Evolutionary conservation across 2,329 filamentous ascomycete species (phyloP), one percentile per base, ranked within the genome.

Genomic region (Coleophoma eucalyptorum): DNA sequence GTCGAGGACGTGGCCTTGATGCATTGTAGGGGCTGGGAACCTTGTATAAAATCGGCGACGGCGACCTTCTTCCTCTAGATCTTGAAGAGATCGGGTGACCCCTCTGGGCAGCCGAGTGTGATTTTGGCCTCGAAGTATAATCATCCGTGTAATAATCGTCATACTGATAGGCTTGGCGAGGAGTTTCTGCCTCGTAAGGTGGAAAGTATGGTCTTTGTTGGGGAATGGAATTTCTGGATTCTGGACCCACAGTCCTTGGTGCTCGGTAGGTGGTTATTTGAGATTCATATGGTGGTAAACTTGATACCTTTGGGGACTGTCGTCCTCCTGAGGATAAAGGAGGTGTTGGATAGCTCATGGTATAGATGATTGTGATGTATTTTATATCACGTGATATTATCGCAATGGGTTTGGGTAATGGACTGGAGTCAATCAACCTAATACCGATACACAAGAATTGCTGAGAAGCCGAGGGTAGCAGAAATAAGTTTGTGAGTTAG

Each of bases 1-100:
- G 57, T 6, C 62, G 53, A 1, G 61, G 60, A 13, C 51, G 44
- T 1, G 62, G 62, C 12, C 62, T 58, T 11, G 55, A 54, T 7
- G 51, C 50, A 43, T 50, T 59, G 50, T 61, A 63, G 5, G 62
- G 61, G 11, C 19, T 26, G 15, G 42, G 42, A 19, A 41, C 33
- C 15, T 19, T 19, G 4, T 44, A 26, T 18, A 42, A 20, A 16
- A 44, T 32, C 12, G 42, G 42, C 7, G 42, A 44, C 21, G 18
- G 18, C 8, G 15, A 19, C 21, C 38, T 16, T 12, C 38, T 42
- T 12, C 38, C 18, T 12, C 18, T 18, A 42, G n/a, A 19, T 5
- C 16, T 10, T 10, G 18, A 42, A 20, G 38, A 12, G 26, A 5
- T 26, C 10, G 26, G 26, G 2, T 26, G 26, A 8, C 26, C 26